These are phyloP conservation scores for Melaleuca quinquenervia DNA, from an alignment of 345 rosid genomes.

Conservation along the genomic window DNA sequence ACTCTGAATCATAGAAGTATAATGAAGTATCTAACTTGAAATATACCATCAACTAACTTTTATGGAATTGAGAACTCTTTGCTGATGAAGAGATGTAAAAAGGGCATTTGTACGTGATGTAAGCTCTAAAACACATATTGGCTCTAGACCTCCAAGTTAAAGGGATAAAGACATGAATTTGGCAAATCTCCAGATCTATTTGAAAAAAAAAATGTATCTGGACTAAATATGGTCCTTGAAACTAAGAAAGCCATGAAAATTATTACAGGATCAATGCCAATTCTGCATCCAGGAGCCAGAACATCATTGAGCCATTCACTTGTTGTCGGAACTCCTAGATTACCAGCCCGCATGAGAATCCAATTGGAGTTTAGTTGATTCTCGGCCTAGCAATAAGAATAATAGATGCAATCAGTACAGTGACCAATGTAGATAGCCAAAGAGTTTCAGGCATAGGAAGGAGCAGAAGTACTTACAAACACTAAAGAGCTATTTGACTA, in stretches of 20 bases:
- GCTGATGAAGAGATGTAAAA: background rate
- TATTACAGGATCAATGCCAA: constrained; percentile 95
- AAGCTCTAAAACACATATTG: background rate
- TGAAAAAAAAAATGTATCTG: background rate
- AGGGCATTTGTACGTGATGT: background rate
- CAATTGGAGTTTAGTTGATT: constrained; percentile 70
- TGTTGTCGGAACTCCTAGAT: constrained; percentile 73
- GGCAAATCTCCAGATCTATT: background rate
- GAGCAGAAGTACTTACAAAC: background rate
- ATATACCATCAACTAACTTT: background rate
- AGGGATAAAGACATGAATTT: background rate
- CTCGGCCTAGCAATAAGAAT: constrained; percentile 51
- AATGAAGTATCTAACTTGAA: background rate
- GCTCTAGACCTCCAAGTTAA: background rate
- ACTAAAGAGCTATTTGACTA: background rate
- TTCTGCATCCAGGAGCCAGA: constrained; percentile 76
- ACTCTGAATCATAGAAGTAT: background rate
- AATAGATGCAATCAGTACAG: background rate
- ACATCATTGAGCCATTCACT: constrained; percentile 86
- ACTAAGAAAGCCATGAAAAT: constrained; percentile 16
- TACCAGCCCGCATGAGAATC: constrained; percentile 96
- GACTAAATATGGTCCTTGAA: background rate
- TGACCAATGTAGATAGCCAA: background rate
- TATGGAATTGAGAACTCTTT: background rate
- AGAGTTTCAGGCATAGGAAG: background rate